Evolutionary conservation across 192 early-diverging fungal genomes (phyloP).

Genomic region (Geranomyces michiganensis): DNA sequence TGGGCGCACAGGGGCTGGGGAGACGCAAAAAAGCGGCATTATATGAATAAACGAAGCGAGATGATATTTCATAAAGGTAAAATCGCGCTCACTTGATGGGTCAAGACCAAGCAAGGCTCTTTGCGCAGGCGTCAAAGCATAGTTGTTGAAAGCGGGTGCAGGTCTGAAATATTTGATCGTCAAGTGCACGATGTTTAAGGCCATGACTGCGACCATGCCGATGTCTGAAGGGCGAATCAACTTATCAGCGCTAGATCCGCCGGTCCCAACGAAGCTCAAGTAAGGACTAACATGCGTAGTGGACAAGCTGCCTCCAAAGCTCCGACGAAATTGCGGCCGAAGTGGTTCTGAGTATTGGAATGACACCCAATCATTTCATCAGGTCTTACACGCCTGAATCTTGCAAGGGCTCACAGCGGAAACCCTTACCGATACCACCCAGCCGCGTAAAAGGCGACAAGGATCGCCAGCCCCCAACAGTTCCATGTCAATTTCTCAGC

Average conservation of each 20-base stretch:
- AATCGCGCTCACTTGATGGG: slow-evolving; percentile 5
- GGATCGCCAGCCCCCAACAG: neutral
- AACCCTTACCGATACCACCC: slow-evolving; percentile 19
- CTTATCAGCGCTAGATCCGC: no score
- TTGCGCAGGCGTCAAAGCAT: slow-evolving; percentile 29
- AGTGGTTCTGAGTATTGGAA: neutral
- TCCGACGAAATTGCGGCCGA: neutral
- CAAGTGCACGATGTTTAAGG: slow-evolving; percentile 15
- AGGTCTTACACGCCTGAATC: neutral
- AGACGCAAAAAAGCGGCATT: neutral
- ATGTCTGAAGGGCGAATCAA: neutral
- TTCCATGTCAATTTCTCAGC: slow-evolving; percentile 16
- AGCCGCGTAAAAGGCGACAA: neutral
- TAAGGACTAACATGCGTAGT: neutral
- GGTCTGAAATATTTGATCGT: slow-evolving; percentile 21
- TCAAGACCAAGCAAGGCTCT: slow-evolving; percentile 24
- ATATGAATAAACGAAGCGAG: neutral
- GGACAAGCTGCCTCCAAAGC: neutral
- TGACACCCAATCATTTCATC: neutral
- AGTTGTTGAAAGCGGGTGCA: slow-evolving; percentile 18
- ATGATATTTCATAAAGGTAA: neutral
- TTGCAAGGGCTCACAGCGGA: neutral
- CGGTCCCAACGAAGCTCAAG: neutral
- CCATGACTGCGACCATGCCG: neutral
- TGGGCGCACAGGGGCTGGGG: no score